Conservation (phyloP, 2,329 filamentous ascomycete genomes). For the Cladophialophora carrionii region DNA sequence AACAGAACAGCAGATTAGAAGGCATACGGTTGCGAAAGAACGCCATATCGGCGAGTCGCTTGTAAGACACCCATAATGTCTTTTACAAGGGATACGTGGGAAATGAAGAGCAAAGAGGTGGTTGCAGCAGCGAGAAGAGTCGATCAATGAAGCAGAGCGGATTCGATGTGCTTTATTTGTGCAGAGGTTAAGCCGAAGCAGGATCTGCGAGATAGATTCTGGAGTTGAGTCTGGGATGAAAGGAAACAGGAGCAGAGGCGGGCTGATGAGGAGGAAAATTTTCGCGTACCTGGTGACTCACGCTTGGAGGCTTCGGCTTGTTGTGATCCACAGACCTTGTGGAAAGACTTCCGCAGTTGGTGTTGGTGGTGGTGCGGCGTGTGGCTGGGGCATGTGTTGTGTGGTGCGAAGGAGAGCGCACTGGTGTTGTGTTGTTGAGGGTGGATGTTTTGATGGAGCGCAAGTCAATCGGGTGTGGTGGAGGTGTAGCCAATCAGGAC, state of each 20-base stretch:
- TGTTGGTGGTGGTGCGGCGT: background rate
- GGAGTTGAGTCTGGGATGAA: conserved; percentile 10
- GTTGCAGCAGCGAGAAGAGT: conserved; percentile 1
- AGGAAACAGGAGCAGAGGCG: conserved; percentile 3
- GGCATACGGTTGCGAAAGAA: conserved; percentile 11
- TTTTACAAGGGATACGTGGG: conserved; percentile 1
- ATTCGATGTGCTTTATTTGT: background rate
- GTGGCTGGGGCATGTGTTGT: conserved; percentile 9
- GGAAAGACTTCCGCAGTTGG: background rate
- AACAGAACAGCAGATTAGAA: conserved; percentile 17
- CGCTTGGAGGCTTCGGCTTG: background rate
- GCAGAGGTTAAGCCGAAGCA: conserved; percentile 2
- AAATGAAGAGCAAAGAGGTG: background rate
- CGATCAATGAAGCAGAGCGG: conserved; percentile 3
- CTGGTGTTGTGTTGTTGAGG: background rate
- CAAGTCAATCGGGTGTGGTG: background rate
- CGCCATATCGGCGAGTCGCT: conserved; percentile 9
- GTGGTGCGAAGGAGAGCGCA: conserved; percentile 8
- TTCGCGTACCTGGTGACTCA: conserved; percentile 15
- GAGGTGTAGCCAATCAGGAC: conserved; percentile 3
- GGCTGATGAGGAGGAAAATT: background rate
- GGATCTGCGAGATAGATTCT: conserved; percentile 2
- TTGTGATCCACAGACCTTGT: background rate
- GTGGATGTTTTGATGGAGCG: conserved; percentile 7
- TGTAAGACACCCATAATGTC: conserved; percentile 18